Base-by-base conservation (phyloP, 2,329 filamentous ascomycete species). In the Apiospora koreana region DNA sequence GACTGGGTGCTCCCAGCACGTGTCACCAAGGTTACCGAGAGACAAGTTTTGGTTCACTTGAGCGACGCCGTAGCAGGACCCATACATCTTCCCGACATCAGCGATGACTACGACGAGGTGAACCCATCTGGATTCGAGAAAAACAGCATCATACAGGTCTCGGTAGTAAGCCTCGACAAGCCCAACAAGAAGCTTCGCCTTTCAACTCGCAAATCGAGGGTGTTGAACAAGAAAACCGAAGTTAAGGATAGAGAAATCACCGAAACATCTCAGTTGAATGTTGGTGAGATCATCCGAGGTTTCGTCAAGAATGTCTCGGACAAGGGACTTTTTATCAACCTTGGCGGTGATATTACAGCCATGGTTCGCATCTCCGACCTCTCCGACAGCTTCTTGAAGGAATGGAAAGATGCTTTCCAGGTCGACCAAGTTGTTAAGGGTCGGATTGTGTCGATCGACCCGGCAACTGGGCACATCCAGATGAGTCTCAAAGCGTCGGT, bases 261-360 rank as follows among this genome's bases (percentile, higher is more conserved):
- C 16, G 88, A 88, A 23, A 82, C 91, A 65, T 85, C 89, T n/a
- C 90, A 97, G 74, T 78, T 99, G 42, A 89, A 91, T 70, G 83
- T 90, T 48, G 94, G 95, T 71, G 91, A 97, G 72, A 84, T 98
- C 41, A 86, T 97, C 18, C 92, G 96, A 69, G 97, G 97, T 3
- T 98, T 99, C 77, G 89, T 99, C 76, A 97, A 94, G 83, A 94
- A 94, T 74, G 90, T 98, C 54, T 88, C 93, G 0, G 94, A 97
- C 74, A 95, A 94, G 79, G 96, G 96, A 68, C 81, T 99, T 1
- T 97, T 98, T 76, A 89, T 99, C 65, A 88, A 91, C 35, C 86
- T 99, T 3, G 94, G 95, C 58, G 93, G 93, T 23, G 90, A 92
- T 73, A 87, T 97, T 23, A 93, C 93, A 67, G 95, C 91, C 0